phyloP scores from a whole-genome alignment of 2,329 filamentous ascomycete genomes.

The Neocucurbitaria cava region DNA sequence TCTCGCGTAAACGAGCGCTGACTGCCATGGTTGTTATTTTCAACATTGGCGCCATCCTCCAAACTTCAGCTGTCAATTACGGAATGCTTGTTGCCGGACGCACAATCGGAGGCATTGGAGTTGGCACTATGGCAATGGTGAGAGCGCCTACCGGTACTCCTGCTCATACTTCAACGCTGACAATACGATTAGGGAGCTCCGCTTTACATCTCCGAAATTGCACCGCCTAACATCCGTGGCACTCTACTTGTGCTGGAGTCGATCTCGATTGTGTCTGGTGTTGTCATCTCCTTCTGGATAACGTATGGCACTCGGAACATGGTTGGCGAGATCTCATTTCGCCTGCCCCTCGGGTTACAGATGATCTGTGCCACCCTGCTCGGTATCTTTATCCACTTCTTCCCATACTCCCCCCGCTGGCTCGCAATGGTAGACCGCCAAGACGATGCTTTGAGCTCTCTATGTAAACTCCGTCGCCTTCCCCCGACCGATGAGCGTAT shows the following conservation, averaged over 20 bases:
- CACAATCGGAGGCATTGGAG: conserved; percentile 55
- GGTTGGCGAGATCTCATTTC: background rate
- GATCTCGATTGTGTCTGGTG: conserved; percentile 3
- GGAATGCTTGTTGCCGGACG: conserved; percentile 54
- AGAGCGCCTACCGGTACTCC: background rate
- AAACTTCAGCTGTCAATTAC: conserved; percentile 56
- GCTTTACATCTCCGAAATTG: conserved; percentile 5
- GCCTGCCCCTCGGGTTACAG: conserved; percentile 1
- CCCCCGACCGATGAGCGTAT: conserved; percentile 48
- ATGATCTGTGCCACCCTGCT: conserved; percentile 1
- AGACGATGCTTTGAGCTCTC: conserved; percentile 53
- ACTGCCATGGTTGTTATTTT: conserved; percentile 41
- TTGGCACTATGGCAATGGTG: conserved; percentile 38
- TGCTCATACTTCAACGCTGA: no score
- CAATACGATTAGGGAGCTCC: conserved; percentile 26
- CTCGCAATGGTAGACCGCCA: conserved; percentile 24
- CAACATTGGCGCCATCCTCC: conserved; percentile 55
- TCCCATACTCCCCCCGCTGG: conserved; percentile 2
- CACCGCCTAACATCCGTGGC: conserved; percentile 7
- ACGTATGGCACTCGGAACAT: conserved; percentile 8
- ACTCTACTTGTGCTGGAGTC: conserved; percentile 6
- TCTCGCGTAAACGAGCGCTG: conserved; percentile 56
- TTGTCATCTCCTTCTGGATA: conserved; percentile 5
- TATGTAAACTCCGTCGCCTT: conserved; percentile 56
- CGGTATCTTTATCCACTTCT: background rate